Conservation (phyloP, 1,284 basidiomycete species). For the Phylloboletellus chloephorus region DNA sequence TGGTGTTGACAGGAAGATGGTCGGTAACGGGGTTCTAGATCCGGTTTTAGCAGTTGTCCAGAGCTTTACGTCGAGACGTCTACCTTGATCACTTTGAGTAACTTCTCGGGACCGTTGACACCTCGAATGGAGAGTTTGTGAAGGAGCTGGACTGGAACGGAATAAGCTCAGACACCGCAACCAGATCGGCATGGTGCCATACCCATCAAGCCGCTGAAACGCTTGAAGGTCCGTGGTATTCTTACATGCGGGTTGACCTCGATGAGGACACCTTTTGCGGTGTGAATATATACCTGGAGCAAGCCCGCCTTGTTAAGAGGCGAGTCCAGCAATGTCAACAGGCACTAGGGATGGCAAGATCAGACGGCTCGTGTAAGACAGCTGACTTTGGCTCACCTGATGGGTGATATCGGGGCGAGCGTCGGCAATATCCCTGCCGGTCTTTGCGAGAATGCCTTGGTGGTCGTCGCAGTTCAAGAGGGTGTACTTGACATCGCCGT, state of each 20-base stretch:
- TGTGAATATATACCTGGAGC: slow-evolving; percentile 98
- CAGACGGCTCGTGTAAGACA: slow-evolving; percentile 2
- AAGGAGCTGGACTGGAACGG: slow-evolving; percentile 83
- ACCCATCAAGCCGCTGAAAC: slow-evolving; percentile 99
- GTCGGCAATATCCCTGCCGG: slow-evolving; percentile 96
- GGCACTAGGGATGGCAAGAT: slow-evolving; percentile 54
- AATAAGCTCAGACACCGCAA: slow-evolving; percentile 5
- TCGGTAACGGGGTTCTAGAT: slow-evolving; percentile 89
- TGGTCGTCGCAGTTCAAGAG: slow-evolving; percentile 99
- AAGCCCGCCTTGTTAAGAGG: slow-evolving; percentile 97
- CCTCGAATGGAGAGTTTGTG: slow-evolving; percentile 95
- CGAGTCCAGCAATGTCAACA: slow-evolving; percentile 94
- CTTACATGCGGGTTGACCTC: slow-evolving; percentile 98
- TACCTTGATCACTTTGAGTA: slow-evolving; percentile 93
- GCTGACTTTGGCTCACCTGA: slow-evolving; percentile 59
- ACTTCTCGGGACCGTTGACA: slow-evolving; percentile 94
- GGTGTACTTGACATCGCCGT: slow-evolving; percentile 90
- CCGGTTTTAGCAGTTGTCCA: slow-evolving; percentile 6
- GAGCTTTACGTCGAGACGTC: slow-evolving; percentile 23
- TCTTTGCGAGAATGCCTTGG: slow-evolving; percentile 97
- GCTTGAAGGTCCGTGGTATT: slow-evolving; percentile 97
- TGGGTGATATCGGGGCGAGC: slow-evolving; percentile 98
- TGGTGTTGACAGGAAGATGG: slow-evolving; percentile 92
- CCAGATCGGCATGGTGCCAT: slow-evolving; percentile 28
- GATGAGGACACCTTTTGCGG: slow-evolving; percentile 93